Evolutionary conservation across 768 basidiomycete genomes (phyloP), one percentile per base, ranked within the genome.

Genomic region (Hypsizygus marmoreus): DNA sequence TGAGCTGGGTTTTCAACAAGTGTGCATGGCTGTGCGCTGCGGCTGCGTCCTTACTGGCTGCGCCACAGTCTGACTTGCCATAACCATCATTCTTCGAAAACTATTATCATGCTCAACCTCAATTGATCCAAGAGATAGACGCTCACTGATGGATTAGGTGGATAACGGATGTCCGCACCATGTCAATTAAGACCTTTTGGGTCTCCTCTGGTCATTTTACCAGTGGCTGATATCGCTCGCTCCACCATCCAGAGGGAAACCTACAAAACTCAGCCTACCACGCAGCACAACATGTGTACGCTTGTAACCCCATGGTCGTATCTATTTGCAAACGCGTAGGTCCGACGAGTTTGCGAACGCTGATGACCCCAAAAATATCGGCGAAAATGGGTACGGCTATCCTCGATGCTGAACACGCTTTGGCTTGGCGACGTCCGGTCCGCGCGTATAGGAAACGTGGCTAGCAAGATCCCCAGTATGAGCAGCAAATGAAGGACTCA

Each of bases 11-110:
- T 12, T 51, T 32, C 38, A 33, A 12, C 32, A 16, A 20, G 29
- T 19, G 32, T 29, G 11, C 12, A 40, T 3, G 38, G 42, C 32
- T 31, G 46, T 36, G 36, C 11, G 12, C 13, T 25, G 26, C 24
- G 24, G 22, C 29, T 26, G 35, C 19, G 16, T 4, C 16, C 33
- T 14, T 29, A 28, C 45, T 36, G 42, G 25, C 42, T 54, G 45
- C 49, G 53, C 53, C 53, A 54, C 53, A 54, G 33, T 45, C 19
- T 34, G 22, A 12, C n/a, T 29, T 29, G 13, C 17, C 26, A 41
- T 40, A 28, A 6, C 31, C 5, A 25, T 29, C 13, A 25, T 40
- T 11, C 39, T 40, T 40, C 26, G 25, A 40, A 19, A 40, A n/a
- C 37, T 25, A 13, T 6, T 32, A 26, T 34, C 10, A 33, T 24